Conservation (phyloP, 176 grass and related monocot genomes). For the Stipa capillata region DNA sequence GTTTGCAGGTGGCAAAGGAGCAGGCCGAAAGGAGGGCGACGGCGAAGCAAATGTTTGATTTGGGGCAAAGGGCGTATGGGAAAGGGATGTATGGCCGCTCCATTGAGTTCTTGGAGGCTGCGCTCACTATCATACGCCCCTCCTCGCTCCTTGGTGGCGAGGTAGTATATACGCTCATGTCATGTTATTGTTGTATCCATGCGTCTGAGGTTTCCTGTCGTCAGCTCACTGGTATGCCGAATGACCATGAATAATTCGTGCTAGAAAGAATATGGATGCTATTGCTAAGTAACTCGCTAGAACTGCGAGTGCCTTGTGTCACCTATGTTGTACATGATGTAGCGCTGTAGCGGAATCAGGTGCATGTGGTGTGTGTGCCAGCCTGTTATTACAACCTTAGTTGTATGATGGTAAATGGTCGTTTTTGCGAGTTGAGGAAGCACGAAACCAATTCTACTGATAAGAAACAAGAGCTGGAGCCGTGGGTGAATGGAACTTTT, state of each 20-base stretch:
- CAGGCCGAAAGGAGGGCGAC: slow-evolving; percentile 81
- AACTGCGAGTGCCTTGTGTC: neutral
- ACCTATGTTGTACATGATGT: neutral
- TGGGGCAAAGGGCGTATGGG: slow-evolving; percentile 85
- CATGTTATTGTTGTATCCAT: neutral
- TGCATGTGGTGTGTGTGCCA: neutral
- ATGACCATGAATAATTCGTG: neutral
- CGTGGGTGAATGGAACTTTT: neutral
- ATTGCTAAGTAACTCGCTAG: neutral
- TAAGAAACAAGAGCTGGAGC: neutral
- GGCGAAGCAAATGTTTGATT: slow-evolving; percentile 86
- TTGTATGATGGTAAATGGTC: neutral
- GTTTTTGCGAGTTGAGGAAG: neutral
- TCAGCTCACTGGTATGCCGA: neutral
- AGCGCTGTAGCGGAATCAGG: neutral
- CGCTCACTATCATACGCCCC: slow-evolving; percentile 72
- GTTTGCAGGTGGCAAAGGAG: slow-evolving; percentile 71
- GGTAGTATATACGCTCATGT: slow-evolving; percentile 35
- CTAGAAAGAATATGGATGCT: neutral
- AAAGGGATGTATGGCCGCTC: slow-evolving; percentile 88
- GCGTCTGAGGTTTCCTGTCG: neutral
- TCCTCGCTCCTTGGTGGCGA: slow-evolving; percentile 82
- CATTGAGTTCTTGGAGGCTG: slow-evolving; percentile 82
- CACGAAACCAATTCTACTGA: neutral
- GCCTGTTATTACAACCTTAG: neutral